Percentiles rank a stretch among this genome's conserved stretches.
These are phyloP conservation scores for Boletus coccyginus DNA, from an alignment of 768 basidiomycete genomes.

Conservation along the genomic window DNA sequence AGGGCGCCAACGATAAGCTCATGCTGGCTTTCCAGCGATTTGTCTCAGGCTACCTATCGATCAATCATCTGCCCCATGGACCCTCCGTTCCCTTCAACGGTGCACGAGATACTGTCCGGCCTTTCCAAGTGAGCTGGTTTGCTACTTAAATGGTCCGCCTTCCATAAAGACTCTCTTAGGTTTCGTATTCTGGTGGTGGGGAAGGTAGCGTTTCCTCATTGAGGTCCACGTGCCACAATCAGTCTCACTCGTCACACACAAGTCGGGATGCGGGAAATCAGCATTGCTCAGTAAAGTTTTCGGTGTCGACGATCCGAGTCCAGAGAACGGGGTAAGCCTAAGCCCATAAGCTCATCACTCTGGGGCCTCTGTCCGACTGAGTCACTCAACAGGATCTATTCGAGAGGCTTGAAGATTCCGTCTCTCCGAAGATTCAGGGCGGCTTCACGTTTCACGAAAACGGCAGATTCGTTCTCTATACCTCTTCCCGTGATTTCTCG, in stretches of 20 bases:
- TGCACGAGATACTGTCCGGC: not conserved
- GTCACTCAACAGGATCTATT: not conserved
- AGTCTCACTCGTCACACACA: not conserved
- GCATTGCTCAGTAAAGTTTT: conserved; percentile 1
- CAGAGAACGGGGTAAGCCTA: not conserved
- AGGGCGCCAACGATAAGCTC: too few relatives aligned
- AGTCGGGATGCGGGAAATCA: conserved; percentile 5
- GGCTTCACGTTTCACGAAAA: not conserved
- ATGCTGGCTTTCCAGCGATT: too few relatives aligned
- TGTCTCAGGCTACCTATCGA: too few relatives aligned
- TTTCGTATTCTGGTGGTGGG: conserved; percentile 3
- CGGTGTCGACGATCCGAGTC: conserved; percentile 1
- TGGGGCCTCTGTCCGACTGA: not conserved
- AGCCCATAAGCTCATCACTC: not conserved
- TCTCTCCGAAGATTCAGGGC: not conserved
- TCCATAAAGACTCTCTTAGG: not conserved
- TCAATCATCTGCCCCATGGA: not conserved
- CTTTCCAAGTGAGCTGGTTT: not conserved
- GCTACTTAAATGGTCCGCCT: not conserved
- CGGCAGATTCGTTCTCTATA: conserved; percentile 3
- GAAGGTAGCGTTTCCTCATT: not conserved
- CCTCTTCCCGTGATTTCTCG: not conserved
- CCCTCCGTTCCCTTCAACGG: not conserved
- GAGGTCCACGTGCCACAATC: not conserved
- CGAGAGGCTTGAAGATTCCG: not conserved